Evolutionary conservation across 2,329 filamentous ascomycete genomes (phyloP), one percentile per base, ranked within the genome.

Genomic region (Aspergillus bombycis): DNA sequence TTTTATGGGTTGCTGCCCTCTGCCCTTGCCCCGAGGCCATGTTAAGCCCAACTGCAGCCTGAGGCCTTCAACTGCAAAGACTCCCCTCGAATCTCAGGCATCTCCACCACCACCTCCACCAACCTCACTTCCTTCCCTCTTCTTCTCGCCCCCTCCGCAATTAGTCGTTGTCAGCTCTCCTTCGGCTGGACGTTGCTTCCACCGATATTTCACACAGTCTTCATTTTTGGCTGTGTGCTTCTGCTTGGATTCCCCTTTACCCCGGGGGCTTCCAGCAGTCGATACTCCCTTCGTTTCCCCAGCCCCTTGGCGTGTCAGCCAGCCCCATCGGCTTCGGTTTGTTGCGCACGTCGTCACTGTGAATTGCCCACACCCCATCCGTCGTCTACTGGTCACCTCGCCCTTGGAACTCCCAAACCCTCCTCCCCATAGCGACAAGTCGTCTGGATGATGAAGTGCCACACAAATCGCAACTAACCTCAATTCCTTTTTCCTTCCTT

Each of bases 371-470:
- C 60, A 54, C 55, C 58, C n/a, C 60, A 45, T 45, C 62, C 60
- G 41, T 34, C 48, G 26, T 38, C 26, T 21, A 46, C 50, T 50
- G 52, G 43, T 50, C 38, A 28, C 50, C 58, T 61, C 57, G 43
- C 50, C 52, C 41, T 46, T 57, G 48, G 50, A 32, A 58, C 61
- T 65, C 59, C 52, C 52, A 60, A 54, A 60, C 58, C 19, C 64
- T 63, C 57, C 65, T 65, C 62, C 58, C 67, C 54, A 60, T 50
- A 67, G 53, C 52, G 36, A 59, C 54, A 60, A 57, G 58, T 63
- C 61, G 30, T 60, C 60, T 62, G 55, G 67, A 74, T 68, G 63
- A 76, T 76, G 72, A 68, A 60, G 65, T 61, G 62, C 67, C 57
- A 59, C 61, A 63, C 64, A 68, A 57, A 34, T 43, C 63, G 57